Evolutionary conservation across 805 yeast species (phyloP).

Genomic region (Pichia phayaonensis): DNA sequence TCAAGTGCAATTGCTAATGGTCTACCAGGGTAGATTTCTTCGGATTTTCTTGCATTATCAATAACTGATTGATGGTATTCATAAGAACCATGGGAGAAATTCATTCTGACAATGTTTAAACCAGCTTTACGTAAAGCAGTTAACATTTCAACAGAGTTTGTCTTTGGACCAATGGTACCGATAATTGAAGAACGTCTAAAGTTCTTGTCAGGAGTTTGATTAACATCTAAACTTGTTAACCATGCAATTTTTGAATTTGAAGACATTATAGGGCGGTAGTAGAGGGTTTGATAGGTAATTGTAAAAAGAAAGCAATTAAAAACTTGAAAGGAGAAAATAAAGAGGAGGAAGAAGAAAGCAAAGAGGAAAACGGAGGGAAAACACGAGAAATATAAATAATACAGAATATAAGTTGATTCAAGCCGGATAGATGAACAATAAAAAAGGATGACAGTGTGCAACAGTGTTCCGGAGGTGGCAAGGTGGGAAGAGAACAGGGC

Average conservation of each 20-base stretch:
- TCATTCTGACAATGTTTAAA: slow-evolving; percentile 96
- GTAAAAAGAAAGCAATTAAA: too few relatives aligned
- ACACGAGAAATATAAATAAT: not conserved
- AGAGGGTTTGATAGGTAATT: not conserved
- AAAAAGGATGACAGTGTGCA: not conserved
- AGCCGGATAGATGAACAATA: not conserved
- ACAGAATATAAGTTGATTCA: not conserved
- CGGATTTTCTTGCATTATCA: slow-evolving; percentile 95
- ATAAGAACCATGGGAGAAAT: slow-evolving; percentile 97
- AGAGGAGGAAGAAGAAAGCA: not conserved
- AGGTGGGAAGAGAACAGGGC: not conserved
- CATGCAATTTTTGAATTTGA: slow-evolving; percentile 54
- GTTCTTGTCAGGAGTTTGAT: slow-evolving; percentile 67
- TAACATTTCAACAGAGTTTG: slow-evolving; percentile 81
- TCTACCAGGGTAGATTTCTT: slow-evolving; percentile 84
- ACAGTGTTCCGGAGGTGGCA: not conserved
- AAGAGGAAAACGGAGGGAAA: not conserved
- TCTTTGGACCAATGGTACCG: slow-evolving; percentile 98
- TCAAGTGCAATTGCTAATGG: slow-evolving; percentile 98
- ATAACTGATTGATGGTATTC: slow-evolving; percentile 96
- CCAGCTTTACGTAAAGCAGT: slow-evolving; percentile 93
- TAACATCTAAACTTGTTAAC: slow-evolving; percentile 72
- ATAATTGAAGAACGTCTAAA: slow-evolving; percentile 93
- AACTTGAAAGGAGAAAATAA: too few relatives aligned
- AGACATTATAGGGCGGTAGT: slow-evolving; percentile 10